These are phyloP conservation scores for Mortierella polycephala DNA, from an alignment of 371 early-diverging fungal genomes.

Conservation along the genomic window DNA sequence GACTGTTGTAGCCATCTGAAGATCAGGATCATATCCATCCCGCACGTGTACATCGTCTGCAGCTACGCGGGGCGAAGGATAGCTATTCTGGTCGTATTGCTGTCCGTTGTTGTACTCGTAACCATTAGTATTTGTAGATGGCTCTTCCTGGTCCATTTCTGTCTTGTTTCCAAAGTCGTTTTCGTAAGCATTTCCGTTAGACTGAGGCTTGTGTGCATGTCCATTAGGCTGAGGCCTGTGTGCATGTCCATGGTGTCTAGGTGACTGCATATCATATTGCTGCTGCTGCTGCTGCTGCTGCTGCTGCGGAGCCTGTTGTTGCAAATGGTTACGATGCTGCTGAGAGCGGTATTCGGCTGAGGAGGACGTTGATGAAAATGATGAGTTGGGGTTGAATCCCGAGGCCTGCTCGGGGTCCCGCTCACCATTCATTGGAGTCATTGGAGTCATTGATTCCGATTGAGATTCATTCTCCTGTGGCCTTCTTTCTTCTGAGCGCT, in stretches of 20 bases:
- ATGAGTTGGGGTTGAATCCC: constrained; percentile 30
- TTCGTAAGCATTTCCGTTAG: constrained; percentile 24
- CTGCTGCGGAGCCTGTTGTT: neutral
- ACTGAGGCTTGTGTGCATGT: constrained; percentile 16
- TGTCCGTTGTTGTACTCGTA: constrained; percentile 6
- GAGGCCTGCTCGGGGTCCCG: constrained; percentile 43
- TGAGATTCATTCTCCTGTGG: constrained; percentile 10
- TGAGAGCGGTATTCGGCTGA: constrained; percentile 17
- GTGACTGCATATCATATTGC: constrained; percentile 6
- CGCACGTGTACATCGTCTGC: neutral
- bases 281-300: constrained; percentile 24
- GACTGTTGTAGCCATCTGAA: neutral
- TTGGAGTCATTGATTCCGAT: neutral
- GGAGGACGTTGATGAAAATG: constrained; percentile 25
- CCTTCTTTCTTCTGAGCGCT: constrained; percentile 18
- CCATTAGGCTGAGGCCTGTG: constrained; percentile 2
- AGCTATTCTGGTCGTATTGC: constrained; percentile 2
- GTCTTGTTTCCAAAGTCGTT: constrained; percentile 20
- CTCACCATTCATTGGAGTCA: constrained; percentile 1
- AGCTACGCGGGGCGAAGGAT: neutral
- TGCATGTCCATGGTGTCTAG: constrained; percentile 22
- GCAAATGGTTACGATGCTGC: constrained; percentile 7
- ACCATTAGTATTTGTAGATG: constrained; percentile 2
- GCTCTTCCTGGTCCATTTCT: constrained; percentile 18
- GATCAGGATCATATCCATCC: neutral